A percentile compares a stretch with the other conserved stretches of the same genome.
phyloP scores from a whole-genome alignment of 163 green algal genomes.

The Scenedesmus sp. region DNA sequence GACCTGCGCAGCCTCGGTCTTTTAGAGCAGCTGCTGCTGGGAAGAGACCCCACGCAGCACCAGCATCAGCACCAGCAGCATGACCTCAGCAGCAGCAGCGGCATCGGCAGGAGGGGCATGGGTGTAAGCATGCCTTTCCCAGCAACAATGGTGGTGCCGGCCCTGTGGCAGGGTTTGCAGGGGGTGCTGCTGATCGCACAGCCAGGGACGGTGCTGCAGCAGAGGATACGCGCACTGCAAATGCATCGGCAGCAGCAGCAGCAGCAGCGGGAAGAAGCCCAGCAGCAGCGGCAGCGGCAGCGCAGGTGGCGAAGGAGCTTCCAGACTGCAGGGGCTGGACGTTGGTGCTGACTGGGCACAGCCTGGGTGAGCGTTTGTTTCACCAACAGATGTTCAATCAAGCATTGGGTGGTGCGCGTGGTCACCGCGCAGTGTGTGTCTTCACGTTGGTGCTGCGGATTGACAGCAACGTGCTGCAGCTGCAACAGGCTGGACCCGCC shows the following conservation, averaged over 20 bases:
- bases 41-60: neutral
- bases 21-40: conserved; percentile 52
- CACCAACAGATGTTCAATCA: too few species aligned
- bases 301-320: neutral
- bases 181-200: neutral
- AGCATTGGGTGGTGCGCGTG: too few species aligned
- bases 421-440: neutral
- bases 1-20: conserved; percentile 37
- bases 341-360: conserved; percentile 51
- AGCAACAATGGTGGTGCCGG: neutral
- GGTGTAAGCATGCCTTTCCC: neutral
- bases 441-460: too few species aligned
- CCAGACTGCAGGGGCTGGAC: conserved; percentile 54
- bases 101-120: conserved; percentile 3
- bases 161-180: neutral
- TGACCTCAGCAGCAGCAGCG: neutral
- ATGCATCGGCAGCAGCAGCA: conserved; percentile 13
- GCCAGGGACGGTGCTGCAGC: neutral
- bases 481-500: too few species aligned
- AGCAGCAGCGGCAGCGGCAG: neutral
- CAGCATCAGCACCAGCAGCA: conserved; percentile 26
- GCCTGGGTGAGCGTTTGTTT: conserved; percentile 30
- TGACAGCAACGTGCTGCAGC: too few species aligned
- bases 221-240: neutral
- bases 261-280: neutral